These are phyloP conservation scores for Dryas alaskensis DNA, from an alignment of 306 rosid genomes.

Conservation along the genomic window DNA sequence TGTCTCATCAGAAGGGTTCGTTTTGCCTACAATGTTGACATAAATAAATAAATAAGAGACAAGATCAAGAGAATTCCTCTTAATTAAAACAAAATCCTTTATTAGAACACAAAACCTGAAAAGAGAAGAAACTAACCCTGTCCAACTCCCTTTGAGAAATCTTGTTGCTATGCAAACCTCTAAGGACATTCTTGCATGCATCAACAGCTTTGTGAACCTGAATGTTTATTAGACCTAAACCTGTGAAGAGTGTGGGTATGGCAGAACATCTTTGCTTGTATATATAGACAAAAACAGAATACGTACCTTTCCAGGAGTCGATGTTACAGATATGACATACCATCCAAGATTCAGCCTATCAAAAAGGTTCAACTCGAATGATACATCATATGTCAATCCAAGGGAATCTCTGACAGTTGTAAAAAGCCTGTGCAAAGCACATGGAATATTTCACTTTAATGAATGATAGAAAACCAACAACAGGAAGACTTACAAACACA, in stretches of 20 bases:
- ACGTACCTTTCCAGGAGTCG: constrained; percentile 89
- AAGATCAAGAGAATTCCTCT: neutral
- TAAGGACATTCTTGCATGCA: constrained; percentile 93
- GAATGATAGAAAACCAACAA: too few species aligned
- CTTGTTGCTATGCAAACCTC: constrained; percentile 89
- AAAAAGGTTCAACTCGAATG: constrained; percentile 85
- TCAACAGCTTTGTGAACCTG: constrained; percentile 98
- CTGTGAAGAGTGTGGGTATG: constrained; percentile 21
- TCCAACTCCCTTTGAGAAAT: constrained; percentile 92
- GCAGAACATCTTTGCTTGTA: constrained; percentile 8
- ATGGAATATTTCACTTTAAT: constrained; percentile 21
- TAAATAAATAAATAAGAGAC: neutral
- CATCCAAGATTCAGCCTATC: constrained; percentile 94
- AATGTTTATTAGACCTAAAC: constrained; percentile 30
- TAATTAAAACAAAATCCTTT: neutral
- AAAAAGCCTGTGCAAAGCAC: constrained; percentile 71
- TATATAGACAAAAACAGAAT: constrained; percentile 28
- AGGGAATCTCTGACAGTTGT: constrained; percentile 91
- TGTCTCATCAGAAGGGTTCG: constrained; percentile 95
- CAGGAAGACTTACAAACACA: neutral
- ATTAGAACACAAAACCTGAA: neutral
- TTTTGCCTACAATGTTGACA: constrained; percentile 60
- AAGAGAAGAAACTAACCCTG: constrained; percentile 59
- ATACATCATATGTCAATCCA: constrained; percentile 96
- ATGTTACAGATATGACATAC: constrained; percentile 96